Conservation (phyloP, 371 early-diverging fungal genomes). For the Zychaea mexicana region DNA sequence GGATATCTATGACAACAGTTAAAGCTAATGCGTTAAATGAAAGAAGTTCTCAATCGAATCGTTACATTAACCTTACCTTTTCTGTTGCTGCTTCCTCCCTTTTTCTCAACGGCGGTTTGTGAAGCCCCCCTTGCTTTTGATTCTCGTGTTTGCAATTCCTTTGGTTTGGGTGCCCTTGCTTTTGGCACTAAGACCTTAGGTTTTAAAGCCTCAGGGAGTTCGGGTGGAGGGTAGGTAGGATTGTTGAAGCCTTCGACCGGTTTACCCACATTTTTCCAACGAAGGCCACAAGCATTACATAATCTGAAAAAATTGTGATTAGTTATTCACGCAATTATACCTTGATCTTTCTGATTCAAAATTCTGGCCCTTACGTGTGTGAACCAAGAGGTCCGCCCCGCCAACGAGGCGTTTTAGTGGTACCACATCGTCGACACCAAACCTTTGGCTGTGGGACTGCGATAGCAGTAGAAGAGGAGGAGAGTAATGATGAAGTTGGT, state of each 20-base stretch:
- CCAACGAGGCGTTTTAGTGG: conserved; percentile 31
- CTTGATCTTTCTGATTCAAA: background rate
- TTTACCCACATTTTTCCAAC: conserved; percentile 17
- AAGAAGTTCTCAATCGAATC: too few relatives aligned
- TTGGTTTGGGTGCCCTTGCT: background rate
- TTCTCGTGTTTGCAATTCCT: background rate
- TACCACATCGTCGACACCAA: conserved; percentile 24
- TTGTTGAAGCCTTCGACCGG: background rate
- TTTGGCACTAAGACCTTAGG: background rate
- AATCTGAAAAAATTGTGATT: conserved; percentile 20
- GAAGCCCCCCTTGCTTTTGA: background rate
- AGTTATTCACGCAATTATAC: background rate
- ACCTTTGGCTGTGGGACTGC: background rate
- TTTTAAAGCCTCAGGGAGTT: background rate
- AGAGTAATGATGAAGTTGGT: background rate
- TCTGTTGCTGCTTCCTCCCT: background rate
- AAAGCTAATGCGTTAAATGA: too few relatives aligned
- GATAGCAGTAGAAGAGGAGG: background rate
- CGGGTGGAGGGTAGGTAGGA: background rate
- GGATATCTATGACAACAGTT: too few relatives aligned
- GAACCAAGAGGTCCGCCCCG: conserved; percentile 38
- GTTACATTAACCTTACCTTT: background rate
- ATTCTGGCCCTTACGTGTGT: conserved; percentile 30
- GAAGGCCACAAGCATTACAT: conserved; percentile 49
- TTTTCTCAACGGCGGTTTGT: too few relatives aligned